A percentile compares a stretch with the other conserved stretches of the same genome.
phyloP scores from a whole-genome alignment of 192 early-diverging fungal genomes.

The Coemansia sp. region DNA sequence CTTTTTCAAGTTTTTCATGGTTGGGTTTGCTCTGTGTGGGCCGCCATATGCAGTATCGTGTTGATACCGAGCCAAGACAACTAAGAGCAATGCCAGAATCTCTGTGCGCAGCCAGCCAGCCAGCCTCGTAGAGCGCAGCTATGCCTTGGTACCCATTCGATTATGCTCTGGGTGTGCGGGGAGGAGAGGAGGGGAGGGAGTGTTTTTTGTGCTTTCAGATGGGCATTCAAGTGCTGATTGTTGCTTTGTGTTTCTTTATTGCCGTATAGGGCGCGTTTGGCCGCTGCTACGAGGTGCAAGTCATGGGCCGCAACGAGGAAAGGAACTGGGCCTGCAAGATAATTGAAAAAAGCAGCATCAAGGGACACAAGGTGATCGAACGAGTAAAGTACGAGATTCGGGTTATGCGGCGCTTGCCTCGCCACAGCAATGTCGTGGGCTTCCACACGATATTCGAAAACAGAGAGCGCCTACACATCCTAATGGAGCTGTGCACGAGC shows the following conservation, averaged over 20 bases:
- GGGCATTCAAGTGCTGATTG: slow-evolving; percentile 1
- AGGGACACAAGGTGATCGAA: slow-evolving; percentile 44
- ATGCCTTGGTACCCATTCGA: neutral
- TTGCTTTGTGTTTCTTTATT: neutral
- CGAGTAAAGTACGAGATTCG: slow-evolving; percentile 53
- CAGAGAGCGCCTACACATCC: slow-evolving; percentile 76
- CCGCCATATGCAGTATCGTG: neutral
- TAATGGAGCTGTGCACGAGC: slow-evolving; percentile 90
- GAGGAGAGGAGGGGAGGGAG: neutral
- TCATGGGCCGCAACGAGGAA: slow-evolving; percentile 29
- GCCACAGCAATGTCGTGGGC: slow-evolving; percentile 76
- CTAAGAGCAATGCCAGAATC: neutral
- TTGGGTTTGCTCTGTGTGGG: neutral
- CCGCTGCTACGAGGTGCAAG: slow-evolving; percentile 71
- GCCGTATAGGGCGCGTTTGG: slow-evolving; percentile 85
- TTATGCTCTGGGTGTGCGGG: neutral
- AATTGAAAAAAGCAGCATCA: slow-evolving; percentile 52
- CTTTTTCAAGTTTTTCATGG: neutral
- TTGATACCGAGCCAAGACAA: neutral
- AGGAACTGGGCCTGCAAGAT: slow-evolving; percentile 65
- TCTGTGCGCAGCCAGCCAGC: neutral
- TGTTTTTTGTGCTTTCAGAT: neutral
- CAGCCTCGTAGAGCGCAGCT: neutral
- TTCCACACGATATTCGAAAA: slow-evolving; percentile 90
- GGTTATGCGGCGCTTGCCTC: slow-evolving; percentile 51